These are phyloP conservation scores for Crithidia fasciculata DNA, from an alignment of 208 protist species.

Conservation along the genomic window DNA sequence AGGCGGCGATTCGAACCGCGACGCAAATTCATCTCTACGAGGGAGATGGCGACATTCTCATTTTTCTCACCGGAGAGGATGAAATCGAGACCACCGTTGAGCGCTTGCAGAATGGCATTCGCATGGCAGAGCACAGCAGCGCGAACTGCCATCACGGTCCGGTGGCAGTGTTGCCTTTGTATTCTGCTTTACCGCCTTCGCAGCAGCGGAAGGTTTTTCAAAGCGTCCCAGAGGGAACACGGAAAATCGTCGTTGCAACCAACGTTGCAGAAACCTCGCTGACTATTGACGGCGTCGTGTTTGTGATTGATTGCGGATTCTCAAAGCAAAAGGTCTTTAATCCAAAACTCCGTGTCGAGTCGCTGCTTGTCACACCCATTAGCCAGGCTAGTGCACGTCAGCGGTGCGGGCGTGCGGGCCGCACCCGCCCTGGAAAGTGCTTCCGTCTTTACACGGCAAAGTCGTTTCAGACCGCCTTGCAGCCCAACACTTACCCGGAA, in stretches of 20 bases:
- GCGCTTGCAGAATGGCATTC: constrained; percentile 90
- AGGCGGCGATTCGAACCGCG: constrained; percentile 96
- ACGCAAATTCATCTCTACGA: constrained; percentile 98
- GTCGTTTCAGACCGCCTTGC: constrained; percentile 95
- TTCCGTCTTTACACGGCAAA: constrained; percentile 96
- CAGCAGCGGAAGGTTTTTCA: constrained; percentile 98
- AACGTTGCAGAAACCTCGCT: constrained; percentile 99
- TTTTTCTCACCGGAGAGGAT: constrained; percentile 99
- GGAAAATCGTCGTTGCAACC: constrained; percentile 98
- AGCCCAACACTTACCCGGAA: constrained; percentile 95
- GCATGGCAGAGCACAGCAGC: constrained; percentile 79
- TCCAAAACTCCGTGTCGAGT: constrained; percentile 97
- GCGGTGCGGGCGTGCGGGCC: constrained; percentile 94
- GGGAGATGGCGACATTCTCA: constrained; percentile 98
- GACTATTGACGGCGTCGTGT: constrained; percentile 99
- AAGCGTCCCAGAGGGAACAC: constrained; percentile 75
- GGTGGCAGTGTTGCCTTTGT: constrained; percentile 96
- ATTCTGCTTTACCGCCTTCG: constrained; percentile 97
- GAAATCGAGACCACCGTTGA: constrained; percentile 99
- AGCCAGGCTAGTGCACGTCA: constrained; percentile 97
- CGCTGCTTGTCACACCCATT: constrained; percentile 97
- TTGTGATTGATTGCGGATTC: constrained; percentile 98
- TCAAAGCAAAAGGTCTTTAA: constrained; percentile 98
- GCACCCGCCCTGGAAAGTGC: constrained; percentile 97
- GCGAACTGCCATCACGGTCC: constrained; percentile 78